Conservation (phyloP, 768 basidiomycete genomes). For the Boletus reticulatus region DNA sequence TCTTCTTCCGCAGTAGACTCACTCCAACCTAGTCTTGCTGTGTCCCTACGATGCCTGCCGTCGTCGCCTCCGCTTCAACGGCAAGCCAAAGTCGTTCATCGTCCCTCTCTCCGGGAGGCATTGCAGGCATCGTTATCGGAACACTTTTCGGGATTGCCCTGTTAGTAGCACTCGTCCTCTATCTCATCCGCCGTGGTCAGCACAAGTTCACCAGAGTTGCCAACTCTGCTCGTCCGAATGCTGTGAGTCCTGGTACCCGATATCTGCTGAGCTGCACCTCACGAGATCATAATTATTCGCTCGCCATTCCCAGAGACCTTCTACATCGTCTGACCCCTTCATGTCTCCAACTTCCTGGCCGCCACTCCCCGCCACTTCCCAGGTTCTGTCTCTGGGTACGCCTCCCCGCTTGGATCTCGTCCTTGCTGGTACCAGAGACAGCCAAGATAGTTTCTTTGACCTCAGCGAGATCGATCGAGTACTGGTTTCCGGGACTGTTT, state of each 20-base stretch:
- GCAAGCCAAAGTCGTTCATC: background rate
- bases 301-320: slow-evolving; percentile 12
- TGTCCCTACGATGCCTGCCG: slow-evolving; percentile 9
- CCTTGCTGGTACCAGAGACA: slow-evolving; percentile 1
- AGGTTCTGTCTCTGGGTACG: background rate
- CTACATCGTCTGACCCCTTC: slow-evolving; percentile 24
- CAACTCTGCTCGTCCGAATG: slow-evolving; percentile 5
- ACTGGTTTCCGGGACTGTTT: background rate
- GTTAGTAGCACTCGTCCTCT: slow-evolving; percentile 10
- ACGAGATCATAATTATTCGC: background rate
- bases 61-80: slow-evolving; percentile 2
- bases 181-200: slow-evolving; percentile 9
- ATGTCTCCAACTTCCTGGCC: slow-evolving; percentile 12
- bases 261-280: background rate
- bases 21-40: no score
- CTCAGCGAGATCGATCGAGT: slow-evolving; percentile 3
- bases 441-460: background rate
- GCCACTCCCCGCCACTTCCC: slow-evolving; percentile 1
- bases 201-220: slow-evolving; percentile 17
- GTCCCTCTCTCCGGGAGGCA: slow-evolving; percentile 5
- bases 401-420: slow-evolving; percentile 1
- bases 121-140: slow-evolving; percentile 25
- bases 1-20: background rate
- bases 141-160: slow-evolving; percentile 10
- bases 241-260: background rate